Conservation (phyloP, 140 eudicot genomes). For the Flaveria floridana region DNA sequence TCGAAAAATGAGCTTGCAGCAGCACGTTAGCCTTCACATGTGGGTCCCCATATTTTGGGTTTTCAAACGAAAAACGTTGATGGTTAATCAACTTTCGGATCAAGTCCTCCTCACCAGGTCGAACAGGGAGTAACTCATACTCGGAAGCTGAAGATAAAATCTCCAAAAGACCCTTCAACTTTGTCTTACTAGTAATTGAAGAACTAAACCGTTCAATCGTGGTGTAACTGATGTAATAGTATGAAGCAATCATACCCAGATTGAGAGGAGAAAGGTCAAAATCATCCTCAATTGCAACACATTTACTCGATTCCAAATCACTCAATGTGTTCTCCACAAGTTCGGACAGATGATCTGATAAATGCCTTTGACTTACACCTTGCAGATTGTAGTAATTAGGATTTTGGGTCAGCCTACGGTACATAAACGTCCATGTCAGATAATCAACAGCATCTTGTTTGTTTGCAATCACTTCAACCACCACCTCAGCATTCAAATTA, state of each 20-base stretch:
- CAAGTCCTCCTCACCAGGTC: conserved; percentile 85
- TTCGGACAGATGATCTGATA: conserved; percentile 84
- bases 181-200: conserved; percentile 65
- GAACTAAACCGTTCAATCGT: conserved; percentile 86
- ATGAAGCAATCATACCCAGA: conserved; percentile 88
- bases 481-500: conserved; percentile 83
- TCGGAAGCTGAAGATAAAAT: conserved; percentile 81
- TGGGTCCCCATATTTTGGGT: conserved; percentile 68
- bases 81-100: conserved; percentile 61
- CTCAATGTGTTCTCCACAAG: conserved; percentile 78
- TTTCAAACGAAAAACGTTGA: conserved; percentile 78
- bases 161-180: conserved; percentile 78
- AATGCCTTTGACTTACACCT: conserved; percentile 90
- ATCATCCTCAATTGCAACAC: conserved; percentile 66
- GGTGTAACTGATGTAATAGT: conserved; percentile 80
- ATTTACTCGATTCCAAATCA: conserved; percentile 80
- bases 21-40: conserved; percentile 79
- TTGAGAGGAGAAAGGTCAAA: conserved; percentile 57
- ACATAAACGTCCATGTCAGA: conserved; percentile 91
- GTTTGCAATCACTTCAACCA: conserved; percentile 66
- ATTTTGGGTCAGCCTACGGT: conserved; percentile 85
- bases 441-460: conserved; percentile 97
- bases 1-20: conserved; percentile 84
- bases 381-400: conserved; percentile 92
- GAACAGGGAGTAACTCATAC: conserved; percentile 62